Conservation (phyloP, 441 rosid genomes). For the Gossypium trilobum region DNA sequence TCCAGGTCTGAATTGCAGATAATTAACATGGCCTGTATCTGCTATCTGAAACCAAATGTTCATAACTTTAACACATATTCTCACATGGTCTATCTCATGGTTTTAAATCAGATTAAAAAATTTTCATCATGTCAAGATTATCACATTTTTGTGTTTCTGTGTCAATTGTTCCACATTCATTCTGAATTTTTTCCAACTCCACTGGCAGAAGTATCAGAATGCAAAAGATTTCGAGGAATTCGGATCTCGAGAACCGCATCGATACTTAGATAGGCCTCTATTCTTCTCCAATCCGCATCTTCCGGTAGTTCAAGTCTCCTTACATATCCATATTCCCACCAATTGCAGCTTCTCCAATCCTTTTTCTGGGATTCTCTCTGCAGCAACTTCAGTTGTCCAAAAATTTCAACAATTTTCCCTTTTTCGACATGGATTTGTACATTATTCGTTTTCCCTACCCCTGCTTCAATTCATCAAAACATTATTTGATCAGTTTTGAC, state of each 20-base stretch:
- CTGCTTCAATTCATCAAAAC: conserved; percentile 25
- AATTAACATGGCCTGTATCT: neutral
- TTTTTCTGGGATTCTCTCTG: conserved; percentile 31
- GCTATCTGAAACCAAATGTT: neutral
- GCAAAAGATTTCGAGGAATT: conserved; percentile 39
- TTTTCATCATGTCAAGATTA: neutral
- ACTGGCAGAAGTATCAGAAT: conserved; percentile 10
- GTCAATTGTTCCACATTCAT: conserved; percentile 14
- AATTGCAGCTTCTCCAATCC: conserved; percentile 75
- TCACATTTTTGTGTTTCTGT: neutral
- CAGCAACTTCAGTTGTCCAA: conserved; percentile 58
- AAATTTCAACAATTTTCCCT: conserved; percentile 63
- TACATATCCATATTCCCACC: conserved; percentile 87
- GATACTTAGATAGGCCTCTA: conserved; percentile 37
- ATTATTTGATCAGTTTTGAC: neutral
- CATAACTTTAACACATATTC: neutral
- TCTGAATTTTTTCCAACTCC: conserved; percentile 3
- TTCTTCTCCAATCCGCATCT: conserved; percentile 52
- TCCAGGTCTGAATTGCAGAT: neutral
- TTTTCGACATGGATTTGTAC: conserved; percentile 43
- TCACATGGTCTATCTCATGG: neutral
- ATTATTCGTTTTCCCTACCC: conserved; percentile 33
- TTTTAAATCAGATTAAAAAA: neutral
- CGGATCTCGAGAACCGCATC: conserved; percentile 46
- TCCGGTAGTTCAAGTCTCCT: conserved; percentile 78